These are phyloP conservation scores for Asterophora parasitica DNA, from an alignment of 768 basidiomycete genomes.

Conservation along the genomic window DNA sequence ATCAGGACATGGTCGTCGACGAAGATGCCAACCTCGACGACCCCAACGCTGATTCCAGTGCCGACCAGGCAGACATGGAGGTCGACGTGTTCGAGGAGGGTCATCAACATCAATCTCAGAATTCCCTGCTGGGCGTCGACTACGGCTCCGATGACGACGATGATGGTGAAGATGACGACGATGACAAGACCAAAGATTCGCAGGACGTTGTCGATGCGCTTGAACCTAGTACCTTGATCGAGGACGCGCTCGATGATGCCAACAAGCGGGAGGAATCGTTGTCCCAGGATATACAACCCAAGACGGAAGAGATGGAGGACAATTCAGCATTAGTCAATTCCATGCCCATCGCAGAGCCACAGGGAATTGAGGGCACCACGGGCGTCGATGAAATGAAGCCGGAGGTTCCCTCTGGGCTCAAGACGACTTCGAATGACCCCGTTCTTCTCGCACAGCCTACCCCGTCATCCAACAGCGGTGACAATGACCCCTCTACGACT, in stretches of 20 bases:
- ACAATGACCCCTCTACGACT: slow-evolving; percentile 26
- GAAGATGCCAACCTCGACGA: slow-evolving; percentile 13
- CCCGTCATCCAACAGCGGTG: slow-evolving; percentile 34
- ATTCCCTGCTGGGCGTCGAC: slow-evolving; percentile 39
- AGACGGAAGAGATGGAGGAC: slow-evolving; percentile 56
- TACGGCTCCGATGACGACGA: slow-evolving; percentile 67
- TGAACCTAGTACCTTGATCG: slow-evolving; percentile 47
- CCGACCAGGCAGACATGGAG: slow-evolving; percentile 21
- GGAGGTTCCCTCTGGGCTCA: slow-evolving; percentile 36
- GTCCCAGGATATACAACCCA: slow-evolving; percentile 25
- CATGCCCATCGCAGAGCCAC: not conserved
- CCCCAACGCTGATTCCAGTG: slow-evolving; percentile 5
- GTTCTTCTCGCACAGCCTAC: slow-evolving; percentile 40
- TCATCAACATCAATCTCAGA: slow-evolving; percentile 12
- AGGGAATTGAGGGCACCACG: slow-evolving; percentile 19
- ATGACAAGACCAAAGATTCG: slow-evolving; percentile 51
- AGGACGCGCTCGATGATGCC: slow-evolving; percentile 50
- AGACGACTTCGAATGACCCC: slow-evolving; percentile 53
- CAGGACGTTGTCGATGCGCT: slow-evolving; percentile 55
- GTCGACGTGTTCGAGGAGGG: slow-evolving; percentile 20
- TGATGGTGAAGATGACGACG: slow-evolving; percentile 57
- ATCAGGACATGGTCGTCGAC: slow-evolving; percentile 31
- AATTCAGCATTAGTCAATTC: slow-evolving; percentile 31
- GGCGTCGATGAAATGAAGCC: slow-evolving; percentile 26
- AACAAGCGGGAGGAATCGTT: slow-evolving; percentile 21